Evolutionary conservation across 495 filamentous ascomycete genomes (phyloP).

Genomic region (Hypoxylon crocopeplum): DNA sequence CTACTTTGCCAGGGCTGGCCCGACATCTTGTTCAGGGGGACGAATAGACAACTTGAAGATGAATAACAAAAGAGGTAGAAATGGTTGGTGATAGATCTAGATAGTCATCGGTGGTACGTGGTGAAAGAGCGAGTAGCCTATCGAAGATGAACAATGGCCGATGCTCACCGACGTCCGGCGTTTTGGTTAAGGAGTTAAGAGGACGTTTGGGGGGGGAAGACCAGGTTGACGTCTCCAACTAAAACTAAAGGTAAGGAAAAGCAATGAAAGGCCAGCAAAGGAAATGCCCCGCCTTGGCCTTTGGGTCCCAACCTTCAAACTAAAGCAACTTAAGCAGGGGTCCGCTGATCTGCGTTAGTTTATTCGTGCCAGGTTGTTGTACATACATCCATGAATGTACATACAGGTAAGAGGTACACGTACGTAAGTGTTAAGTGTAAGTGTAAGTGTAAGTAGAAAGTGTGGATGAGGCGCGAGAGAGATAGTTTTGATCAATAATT

Average conservation of each 20-base stretch:
- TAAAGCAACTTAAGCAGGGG: conserved; percentile 17
- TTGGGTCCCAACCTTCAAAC: not conserved
- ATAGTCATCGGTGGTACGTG: not conserved
- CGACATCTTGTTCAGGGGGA: conserved; percentile 24
- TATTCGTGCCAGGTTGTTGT: conserved; percentile 37
- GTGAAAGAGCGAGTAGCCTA: conserved; percentile 2
- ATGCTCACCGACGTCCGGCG: conserved; percentile 20
- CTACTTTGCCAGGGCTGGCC: conserved; percentile 28
- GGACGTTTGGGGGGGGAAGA: not conserved
- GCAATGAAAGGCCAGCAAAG: conserved; percentile 13
- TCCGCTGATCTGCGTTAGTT: conserved; percentile 34
- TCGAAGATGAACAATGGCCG: conserved; percentile 10
- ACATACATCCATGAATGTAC: conserved; percentile 10
- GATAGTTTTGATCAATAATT: no score
- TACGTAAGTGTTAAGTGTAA: not conserved
- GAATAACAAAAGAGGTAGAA: not conserved
- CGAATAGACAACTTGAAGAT: not conserved
- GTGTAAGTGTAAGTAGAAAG: no score
- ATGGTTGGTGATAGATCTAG: not conserved
- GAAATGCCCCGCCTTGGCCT: conserved; percentile 26
- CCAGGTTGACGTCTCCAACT: conserved; percentile 19
- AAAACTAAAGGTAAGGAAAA: not conserved
- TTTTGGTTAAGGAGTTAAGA: conserved; percentile 6
- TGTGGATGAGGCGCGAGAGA: no score
- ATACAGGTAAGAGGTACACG: no score